Evolutionary conservation across 148 eudicot genomes (phyloP).

Genomic region (Simmondsia chinensis): DNA sequence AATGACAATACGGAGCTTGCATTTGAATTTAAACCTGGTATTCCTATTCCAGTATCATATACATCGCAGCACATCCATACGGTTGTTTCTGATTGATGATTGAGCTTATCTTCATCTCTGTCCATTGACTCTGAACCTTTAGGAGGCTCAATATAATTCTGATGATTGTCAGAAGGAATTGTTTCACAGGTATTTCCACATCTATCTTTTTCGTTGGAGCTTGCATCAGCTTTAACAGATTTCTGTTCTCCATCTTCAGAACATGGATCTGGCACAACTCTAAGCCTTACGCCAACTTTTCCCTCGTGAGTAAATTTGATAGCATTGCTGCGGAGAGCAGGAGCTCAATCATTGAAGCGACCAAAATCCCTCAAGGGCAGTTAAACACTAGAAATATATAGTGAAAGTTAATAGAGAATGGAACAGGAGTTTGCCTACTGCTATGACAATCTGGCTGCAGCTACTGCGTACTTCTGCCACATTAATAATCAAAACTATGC

Average conservation of each 20-base stretch:
- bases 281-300: slow-evolving; percentile 78
- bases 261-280: slow-evolving; percentile 41
- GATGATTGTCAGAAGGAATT: slow-evolving; percentile 17
- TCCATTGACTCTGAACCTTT: slow-evolving; percentile 21
- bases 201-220: slow-evolving; percentile 11
- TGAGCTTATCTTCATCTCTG: slow-evolving; percentile 18
- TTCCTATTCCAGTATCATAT: slow-evolving; percentile 91
- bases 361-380: too few relatives aligned
- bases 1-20: not conserved
- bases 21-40: slow-evolving; percentile 46
- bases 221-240: slow-evolving; percentile 7
- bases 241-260: slow-evolving; percentile 20
- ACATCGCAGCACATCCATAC: slow-evolving; percentile 96
- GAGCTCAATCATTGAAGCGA: not conserved
- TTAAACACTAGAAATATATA: not conserved
- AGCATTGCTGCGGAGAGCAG: slow-evolving; percentile 58
- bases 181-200: slow-evolving; percentile 12
- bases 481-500: too few relatives aligned
- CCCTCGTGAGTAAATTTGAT: slow-evolving; percentile 95
- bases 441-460: too few relatives aligned
- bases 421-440: too few relatives aligned
- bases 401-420: not conserved
- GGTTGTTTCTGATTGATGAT: slow-evolving; percentile 18
- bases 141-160: slow-evolving; percentile 16
- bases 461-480: too few relatives aligned